A percentile compares a stretch with the other conserved stretches of the same genome.
Evolutionary conservation across 2,329 filamentous ascomycete genomes (phyloP).

Genomic region (Talaromyces atroroseus): DNA sequence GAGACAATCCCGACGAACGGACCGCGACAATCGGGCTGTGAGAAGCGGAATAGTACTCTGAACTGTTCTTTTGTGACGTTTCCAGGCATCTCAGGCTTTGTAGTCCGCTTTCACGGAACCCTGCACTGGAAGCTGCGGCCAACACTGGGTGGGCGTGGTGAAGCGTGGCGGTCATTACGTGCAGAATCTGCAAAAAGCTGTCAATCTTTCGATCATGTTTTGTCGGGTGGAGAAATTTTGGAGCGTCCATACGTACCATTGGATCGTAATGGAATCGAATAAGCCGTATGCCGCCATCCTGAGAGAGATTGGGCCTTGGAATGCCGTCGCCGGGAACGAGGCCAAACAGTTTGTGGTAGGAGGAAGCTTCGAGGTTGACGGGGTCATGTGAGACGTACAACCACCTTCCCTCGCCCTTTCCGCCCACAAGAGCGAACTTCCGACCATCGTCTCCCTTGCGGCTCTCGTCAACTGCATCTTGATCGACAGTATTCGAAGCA

Average conservation of each 20-base stretch:
- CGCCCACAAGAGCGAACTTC: constrained; percentile 60
- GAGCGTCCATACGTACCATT: constrained; percentile 59
- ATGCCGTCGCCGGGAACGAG: constrained; percentile 32
- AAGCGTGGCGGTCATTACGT: constrained; percentile 72
- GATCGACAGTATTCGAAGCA: background rate
- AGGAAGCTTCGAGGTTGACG: constrained; percentile 39
- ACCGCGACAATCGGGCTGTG: constrained; percentile 74
- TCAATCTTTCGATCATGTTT: background rate
- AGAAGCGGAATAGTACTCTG: constrained; percentile 22
- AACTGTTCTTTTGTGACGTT: constrained; percentile 14
- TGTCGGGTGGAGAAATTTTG: background rate
- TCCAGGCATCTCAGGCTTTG: constrained; percentile 53
- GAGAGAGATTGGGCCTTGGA: constrained; percentile 27
- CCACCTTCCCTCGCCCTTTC: constrained; percentile 82
- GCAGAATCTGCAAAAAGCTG: constrained; percentile 63
- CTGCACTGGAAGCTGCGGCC: constrained; percentile 69
- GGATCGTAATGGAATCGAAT: constrained; percentile 92
- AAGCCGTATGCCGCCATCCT: constrained; percentile 38
- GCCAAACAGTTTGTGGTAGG: constrained; percentile 37
- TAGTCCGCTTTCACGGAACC: constrained; percentile 86
- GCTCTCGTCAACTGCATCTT: constrained; percentile 3
- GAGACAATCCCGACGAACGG: constrained; percentile 71
- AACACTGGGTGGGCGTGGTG: constrained; percentile 70
- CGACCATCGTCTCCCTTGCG: constrained; percentile 17
- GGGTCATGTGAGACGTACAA: constrained; percentile 82